These are phyloP conservation scores for Candida broadrunensis DNA, from an alignment of 805 yeast species.

Conservation along the genomic window DNA sequence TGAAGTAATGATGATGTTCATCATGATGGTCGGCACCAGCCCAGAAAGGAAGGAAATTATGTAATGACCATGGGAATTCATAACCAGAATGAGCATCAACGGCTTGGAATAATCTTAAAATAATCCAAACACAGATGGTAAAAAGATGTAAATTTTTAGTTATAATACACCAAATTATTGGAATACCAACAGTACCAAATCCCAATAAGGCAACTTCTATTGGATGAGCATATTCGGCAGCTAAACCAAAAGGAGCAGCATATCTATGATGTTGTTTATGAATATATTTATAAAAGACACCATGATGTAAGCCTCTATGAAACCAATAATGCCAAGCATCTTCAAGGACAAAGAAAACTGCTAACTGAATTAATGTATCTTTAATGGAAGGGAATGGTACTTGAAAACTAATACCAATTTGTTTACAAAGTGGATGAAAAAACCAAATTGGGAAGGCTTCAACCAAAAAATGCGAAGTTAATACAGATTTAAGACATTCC, in stretches of 20 bases:
- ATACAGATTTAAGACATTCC: constrained; percentile 59
- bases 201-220: constrained; percentile 56
- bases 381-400: constrained; percentile 52
- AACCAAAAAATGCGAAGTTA: constrained; percentile 54
- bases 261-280: constrained; percentile 62
- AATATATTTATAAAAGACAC: constrained; percentile 53
- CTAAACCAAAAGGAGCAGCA: constrained; percentile 61
- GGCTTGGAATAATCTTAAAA: constrained; percentile 53
- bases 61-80: constrained; percentile 61
- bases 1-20: constrained; percentile 57
- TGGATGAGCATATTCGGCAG: constrained; percentile 64
- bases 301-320: constrained; percentile 55
- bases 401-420: constrained; percentile 44
- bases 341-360: constrained; percentile 50
- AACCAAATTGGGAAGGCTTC: constrained; percentile 64
- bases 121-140: constrained; percentile 53
- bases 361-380: constrained; percentile 43
- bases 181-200: constrained; percentile 60
- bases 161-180: constrained; percentile 49
- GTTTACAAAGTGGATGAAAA: constrained; percentile 54
- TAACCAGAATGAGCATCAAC: constrained; percentile 63
- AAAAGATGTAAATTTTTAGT: constrained; percentile 50
- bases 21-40: constrained; percentile 67
- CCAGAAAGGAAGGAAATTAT: constrained; percentile 58
- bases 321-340: constrained; percentile 64